Conservation (phyloP, 164 flowering plant genomes). For the Aristolochia contorta region DNA sequence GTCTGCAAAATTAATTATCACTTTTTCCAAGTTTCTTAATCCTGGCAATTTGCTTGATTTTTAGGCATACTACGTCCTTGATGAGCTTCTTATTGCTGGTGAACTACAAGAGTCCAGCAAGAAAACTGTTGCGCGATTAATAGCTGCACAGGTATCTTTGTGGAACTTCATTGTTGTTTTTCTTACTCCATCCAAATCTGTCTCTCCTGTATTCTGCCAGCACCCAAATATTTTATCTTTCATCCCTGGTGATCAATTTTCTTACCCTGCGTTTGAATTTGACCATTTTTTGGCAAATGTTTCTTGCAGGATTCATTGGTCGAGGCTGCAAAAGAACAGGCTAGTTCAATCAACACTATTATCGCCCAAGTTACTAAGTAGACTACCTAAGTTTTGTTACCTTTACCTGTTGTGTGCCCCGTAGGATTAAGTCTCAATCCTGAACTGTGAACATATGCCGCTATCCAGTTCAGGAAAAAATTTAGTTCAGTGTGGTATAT, state of each 20-base stretch:
- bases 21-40: not conserved
- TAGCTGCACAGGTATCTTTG: conserved; percentile 66
- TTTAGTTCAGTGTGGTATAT: too few species aligned
- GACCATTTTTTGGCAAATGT: too few species aligned
- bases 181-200: too few species aligned
- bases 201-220: too few species aligned
- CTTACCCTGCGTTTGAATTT: too few species aligned
- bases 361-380: conserved; percentile 82
- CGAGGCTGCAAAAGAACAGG: conserved; percentile 87
- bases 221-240: too few species aligned
- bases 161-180: too few species aligned
- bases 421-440: too few species aligned
- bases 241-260: too few species aligned
- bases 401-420: too few species aligned
- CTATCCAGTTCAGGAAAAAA: too few species aligned
- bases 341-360: conserved; percentile 68
- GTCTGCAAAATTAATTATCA: not conserved
- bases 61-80: conserved; percentile 79
- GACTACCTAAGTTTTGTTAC: not conserved
- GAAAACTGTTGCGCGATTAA: conserved; percentile 76
- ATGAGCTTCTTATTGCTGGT: conserved; percentile 80
- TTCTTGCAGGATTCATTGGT: conserved; percentile 64
- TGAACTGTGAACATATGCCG: too few species aligned
- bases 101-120: conserved; percentile 96
- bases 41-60: not conserved